phyloP scores from a whole-genome alignment of 208 protist genomes.

The Trypanosoma boissoni region DNA sequence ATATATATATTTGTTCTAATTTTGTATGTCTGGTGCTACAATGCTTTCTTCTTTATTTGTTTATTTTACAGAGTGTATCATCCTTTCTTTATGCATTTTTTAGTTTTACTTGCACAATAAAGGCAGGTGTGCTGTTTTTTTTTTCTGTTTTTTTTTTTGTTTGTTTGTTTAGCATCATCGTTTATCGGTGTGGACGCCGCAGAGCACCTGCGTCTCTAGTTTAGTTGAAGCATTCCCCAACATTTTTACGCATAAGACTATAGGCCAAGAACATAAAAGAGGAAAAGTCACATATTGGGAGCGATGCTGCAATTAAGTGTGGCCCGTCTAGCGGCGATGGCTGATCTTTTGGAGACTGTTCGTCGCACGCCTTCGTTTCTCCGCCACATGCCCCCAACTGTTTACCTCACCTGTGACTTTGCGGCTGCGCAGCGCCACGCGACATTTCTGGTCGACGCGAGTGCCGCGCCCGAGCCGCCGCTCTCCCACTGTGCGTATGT shows the following conservation, averaged over 20 bases:
- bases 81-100: background rate
- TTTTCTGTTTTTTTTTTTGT: background rate
- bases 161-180: background rate
- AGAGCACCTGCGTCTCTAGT: no score
- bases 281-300: background rate
- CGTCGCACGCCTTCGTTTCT: constrained; percentile 38
- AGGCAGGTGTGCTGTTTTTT: background rate
- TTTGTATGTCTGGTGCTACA: constrained; percentile 3
- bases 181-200: background rate
- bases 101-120: background rate
- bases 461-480: constrained; percentile 14
- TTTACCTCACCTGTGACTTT: constrained; percentile 68
- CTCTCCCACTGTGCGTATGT: constrained; percentile 61
- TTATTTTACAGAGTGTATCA: background rate
- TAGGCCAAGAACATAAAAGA: no score
- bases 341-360: constrained; percentile 21
- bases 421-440: constrained; percentile 37
- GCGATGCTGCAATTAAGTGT: constrained; percentile 16
- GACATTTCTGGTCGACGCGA: constrained; percentile 59
- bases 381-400: constrained; percentile 54
- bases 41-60: background rate
- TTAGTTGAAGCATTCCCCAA: no score
- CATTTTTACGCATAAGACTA: no score
- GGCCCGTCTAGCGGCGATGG: constrained; percentile 4
- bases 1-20: constrained; percentile 1